Conservation (phyloP, 2,329 filamentous ascomycete species). For the Dothiorella sarmentorum region DNA sequence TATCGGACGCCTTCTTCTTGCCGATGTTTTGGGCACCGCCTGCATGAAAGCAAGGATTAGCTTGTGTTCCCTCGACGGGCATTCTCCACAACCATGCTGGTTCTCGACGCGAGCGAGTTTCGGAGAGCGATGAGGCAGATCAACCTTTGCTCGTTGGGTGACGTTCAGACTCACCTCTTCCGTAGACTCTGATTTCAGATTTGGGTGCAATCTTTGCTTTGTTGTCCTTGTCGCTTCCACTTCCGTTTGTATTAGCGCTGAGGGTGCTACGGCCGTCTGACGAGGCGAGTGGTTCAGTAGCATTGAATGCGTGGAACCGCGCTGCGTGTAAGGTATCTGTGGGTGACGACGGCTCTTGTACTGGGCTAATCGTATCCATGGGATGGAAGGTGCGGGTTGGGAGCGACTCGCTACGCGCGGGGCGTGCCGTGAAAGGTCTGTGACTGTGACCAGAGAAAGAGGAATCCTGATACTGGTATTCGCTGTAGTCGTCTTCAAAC, state of each 20-base stretch:
- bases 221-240: conserved; percentile 36
- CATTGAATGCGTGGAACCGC: conserved; percentile 16
- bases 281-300: conserved; percentile 18
- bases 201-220: conserved; percentile 44
- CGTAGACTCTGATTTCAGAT: conserved; percentile 52
- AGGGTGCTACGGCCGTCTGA: conserved; percentile 41
- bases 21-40: conserved; percentile 53
- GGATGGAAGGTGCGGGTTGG: neutral
- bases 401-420: conserved; percentile 30
- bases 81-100: too few species aligned
- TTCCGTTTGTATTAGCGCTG: conserved; percentile 36
- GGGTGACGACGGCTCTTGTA: conserved; percentile 7
- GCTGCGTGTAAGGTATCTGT: conserved; percentile 11
- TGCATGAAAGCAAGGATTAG: conserved; percentile 23
- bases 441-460: conserved; percentile 27
- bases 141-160: too few species aligned
- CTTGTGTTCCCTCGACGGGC: conserved; percentile 1
- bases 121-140: too few species aligned
- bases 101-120: too few species aligned
- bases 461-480: conserved; percentile 27
- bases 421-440: conserved; percentile 25
- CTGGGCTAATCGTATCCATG: neutral
- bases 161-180: conserved; percentile 47
- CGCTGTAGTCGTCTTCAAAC: conserved; percentile 27
- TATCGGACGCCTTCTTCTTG: conserved; percentile 52